Percentiles rank a stretch among this genome's conserved stretches.
Conservation (phyloP, 1,139 yeast species). For the Candida dubliniensis region DNA sequence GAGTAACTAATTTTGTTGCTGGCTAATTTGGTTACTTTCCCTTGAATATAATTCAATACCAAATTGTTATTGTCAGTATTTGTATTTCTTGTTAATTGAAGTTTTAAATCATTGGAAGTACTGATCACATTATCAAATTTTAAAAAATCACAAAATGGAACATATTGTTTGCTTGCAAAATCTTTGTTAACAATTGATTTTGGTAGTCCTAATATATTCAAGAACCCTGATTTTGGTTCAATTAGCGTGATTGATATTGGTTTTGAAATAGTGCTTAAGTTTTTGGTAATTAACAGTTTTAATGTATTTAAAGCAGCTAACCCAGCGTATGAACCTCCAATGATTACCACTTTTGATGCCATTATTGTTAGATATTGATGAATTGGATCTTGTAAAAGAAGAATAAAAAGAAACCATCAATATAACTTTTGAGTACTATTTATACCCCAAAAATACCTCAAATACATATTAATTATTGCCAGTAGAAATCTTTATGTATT, state of each 20-base stretch:
- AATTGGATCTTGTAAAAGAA: too few relatives aligned
- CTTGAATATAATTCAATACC: slow-evolving; percentile 34
- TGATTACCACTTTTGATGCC: slow-evolving; percentile 34
- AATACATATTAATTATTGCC: too few relatives aligned
- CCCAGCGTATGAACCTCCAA: slow-evolving; percentile 55
- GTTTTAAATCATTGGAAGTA: slow-evolving; percentile 11
- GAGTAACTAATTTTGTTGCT: slow-evolving; percentile 22
- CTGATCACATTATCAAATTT: slow-evolving; percentile 28
- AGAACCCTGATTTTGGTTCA: slow-evolving; percentile 51
- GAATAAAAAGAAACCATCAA: too few relatives aligned
- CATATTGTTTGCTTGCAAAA: slow-evolving; percentile 43
- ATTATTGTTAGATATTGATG: not conserved
- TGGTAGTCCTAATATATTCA: slow-evolving; percentile 52
- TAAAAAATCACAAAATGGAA: slow-evolving; percentile 14
- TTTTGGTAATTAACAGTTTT: not conserved
- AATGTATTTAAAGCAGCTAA: slow-evolving; percentile 39
- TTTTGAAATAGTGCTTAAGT: slow-evolving; percentile 23
- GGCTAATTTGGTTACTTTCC: slow-evolving; percentile 29
- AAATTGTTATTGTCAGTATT: too few relatives aligned
- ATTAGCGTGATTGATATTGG: slow-evolving; percentile 33
- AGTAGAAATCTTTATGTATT: too few relatives aligned
- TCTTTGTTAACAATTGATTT: slow-evolving; percentile 44
- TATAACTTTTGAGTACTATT: too few relatives aligned
- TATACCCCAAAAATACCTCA: too few relatives aligned
- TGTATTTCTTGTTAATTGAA: too few relatives aligned